These are phyloP conservation scores for Nannochloris sp. DNA, from an alignment of 139 green algal species.

Conservation along the genomic window DNA sequence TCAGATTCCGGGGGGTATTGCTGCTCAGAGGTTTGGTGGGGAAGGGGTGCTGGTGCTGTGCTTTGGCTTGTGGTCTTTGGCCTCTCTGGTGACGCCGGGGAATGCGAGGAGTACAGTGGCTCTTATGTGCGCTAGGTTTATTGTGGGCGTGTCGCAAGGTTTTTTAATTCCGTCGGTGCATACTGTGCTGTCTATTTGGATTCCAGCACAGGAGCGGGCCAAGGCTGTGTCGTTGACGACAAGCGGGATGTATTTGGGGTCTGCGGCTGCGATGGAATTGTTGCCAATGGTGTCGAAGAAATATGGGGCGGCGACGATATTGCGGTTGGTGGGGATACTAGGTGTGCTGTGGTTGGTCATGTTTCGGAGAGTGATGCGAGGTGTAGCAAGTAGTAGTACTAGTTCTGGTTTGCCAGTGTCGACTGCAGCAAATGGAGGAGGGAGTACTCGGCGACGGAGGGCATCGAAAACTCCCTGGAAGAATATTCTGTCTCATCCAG, in stretches of 20 bases:
- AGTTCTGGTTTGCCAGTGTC: not conserved
- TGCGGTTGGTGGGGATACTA: conserved; percentile 56
- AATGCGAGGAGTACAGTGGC: not conserved
- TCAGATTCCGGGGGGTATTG: conserved; percentile 87
- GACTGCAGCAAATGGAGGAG: conserved; percentile 2
- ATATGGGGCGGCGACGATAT: conserved; percentile 48
- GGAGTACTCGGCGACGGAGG: not conserved
- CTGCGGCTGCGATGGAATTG: conserved; percentile 75
- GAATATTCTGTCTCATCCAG: conserved; percentile 49
- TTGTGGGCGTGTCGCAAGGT: conserved; percentile 80
- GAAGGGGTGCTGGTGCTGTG: conserved; percentile 63
- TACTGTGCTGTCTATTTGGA: conserved; percentile 54
- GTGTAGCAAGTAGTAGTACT: not conserved
- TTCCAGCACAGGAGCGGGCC: conserved; percentile 78
- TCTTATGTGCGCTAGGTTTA: conserved; percentile 45
- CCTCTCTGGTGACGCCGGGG: conserved; percentile 67
- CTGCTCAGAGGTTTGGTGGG: conserved; percentile 82
- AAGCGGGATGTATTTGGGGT: conserved; percentile 96
- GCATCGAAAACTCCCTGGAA: conserved; percentile 48
- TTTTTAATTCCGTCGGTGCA: conserved; percentile 86
- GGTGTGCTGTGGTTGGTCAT: conserved; percentile 71
- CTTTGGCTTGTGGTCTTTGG: conserved; percentile 72
- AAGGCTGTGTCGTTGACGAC: conserved; percentile 84
- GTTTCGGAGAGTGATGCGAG: conserved; percentile 44
- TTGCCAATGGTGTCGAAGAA: conserved; percentile 57